Conservation (phyloP, 2,329 filamentous ascomycete species). For the Fusarium multiceps region DNA sequence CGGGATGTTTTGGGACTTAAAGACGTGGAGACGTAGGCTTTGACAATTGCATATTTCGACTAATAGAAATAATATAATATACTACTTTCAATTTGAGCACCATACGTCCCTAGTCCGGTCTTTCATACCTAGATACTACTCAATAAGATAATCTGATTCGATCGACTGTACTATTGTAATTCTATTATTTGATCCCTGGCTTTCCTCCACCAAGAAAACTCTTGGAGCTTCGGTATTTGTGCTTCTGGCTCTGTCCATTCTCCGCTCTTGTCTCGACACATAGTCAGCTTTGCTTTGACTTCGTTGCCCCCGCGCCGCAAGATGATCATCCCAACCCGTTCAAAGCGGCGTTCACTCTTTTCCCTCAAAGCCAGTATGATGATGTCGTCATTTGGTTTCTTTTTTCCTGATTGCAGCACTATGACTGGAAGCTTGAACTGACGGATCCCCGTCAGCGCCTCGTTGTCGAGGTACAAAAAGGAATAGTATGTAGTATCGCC, state of each 20-base stretch:
- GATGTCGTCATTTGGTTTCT: rapidly evolving
- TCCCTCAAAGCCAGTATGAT: not conserved
- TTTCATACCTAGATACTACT: too few relatives aligned
- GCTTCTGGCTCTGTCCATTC: rapidly evolving
- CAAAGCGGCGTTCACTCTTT: not conserved
- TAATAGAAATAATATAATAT: too few relatives aligned
- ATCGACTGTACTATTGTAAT: not conserved
- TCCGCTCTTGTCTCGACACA: not conserved
- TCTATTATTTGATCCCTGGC: rapidly evolving
- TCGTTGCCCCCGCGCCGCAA: rapidly evolving
- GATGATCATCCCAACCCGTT: not conserved
- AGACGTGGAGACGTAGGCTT: rapidly evolving
- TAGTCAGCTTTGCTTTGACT: not conserved
- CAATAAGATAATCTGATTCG: rapidly evolving
- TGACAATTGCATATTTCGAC: rapidly evolving
- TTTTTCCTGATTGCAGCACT: rapidly evolving
- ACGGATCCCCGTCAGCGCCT: rapidly evolving
- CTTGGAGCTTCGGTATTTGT: too few relatives aligned
- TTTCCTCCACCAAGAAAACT: rapidly evolving
- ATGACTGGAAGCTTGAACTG: not conserved
- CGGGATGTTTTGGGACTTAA: constrained; percentile 1
- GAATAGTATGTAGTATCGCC: not conserved
- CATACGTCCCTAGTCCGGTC: too few relatives aligned
- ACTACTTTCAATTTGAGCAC: rapidly evolving
- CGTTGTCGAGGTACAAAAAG: not conserved